Evolutionary conservation across 192 early-diverging fungal species (phyloP), one percentile per base, ranked within the genome.

Genomic region (Anaeromyces robustus): DNA sequence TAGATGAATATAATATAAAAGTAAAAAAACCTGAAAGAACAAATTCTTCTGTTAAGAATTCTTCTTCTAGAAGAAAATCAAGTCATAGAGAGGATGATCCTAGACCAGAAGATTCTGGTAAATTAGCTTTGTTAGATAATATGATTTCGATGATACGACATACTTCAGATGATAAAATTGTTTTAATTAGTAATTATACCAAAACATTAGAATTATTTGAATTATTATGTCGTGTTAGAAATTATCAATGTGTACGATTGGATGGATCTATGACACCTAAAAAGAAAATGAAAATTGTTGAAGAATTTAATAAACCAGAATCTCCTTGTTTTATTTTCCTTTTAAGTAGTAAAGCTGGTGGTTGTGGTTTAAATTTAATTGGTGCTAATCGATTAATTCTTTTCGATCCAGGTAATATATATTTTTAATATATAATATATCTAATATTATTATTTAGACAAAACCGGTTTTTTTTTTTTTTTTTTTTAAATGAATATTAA

Each of bases 131-230:
- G 13, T 79, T 91, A 80, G 85, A 87, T 29, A 79, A 81, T 68
- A 86, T 90, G 86, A 79, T 91, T 30, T 81, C 43, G 4, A 86
- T 83, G 78, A 90, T 39, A 39, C 31, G 59, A 77, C 79, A 79
- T 89, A 90, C 92, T 16, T 84, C 87, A 32, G 85, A 87, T 18
- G 97, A 98, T 85, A 99, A 99, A 85, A 97, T 99, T 83, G 98
- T 99, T 18, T 86, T 99, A 19, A 98, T 99, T 77, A 95, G 94
- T 37, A 99, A 99, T 83, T 99, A 98, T 86, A 99, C 98, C 0
- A 97, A 99, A 84, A 98, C 98, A 5, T 85, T 98, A 77, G 95
- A 99, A 83, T 83, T 97, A 77, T 95, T 99, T 83, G 95, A 98
- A 81, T 87, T 89, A n/a, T 89, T 96, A 78, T 99, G 96, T 78